Evolutionary conservation across 352 stramenopile species (phyloP).

Genomic region (Globisporangium camurandrum): DNA sequence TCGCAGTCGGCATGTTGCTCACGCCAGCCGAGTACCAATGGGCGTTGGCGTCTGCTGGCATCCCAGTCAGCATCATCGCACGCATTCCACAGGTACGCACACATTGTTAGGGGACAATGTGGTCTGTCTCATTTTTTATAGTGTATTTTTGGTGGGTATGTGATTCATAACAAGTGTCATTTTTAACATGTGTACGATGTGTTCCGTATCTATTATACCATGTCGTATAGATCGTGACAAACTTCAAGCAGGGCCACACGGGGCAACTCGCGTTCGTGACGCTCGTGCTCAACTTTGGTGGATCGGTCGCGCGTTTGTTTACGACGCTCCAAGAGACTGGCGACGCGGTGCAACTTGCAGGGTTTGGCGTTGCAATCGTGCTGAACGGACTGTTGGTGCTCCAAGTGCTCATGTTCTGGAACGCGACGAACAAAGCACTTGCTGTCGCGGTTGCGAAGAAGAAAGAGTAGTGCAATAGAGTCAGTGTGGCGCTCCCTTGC

Average conservation of each 20-base stretch:
- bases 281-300: constrained; percentile 75
- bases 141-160: background rate
- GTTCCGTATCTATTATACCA: background rate
- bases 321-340: constrained; percentile 85
- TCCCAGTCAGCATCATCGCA: constrained; percentile 71
- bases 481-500: constrained; percentile 2
- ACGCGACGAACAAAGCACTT: constrained; percentile 69
- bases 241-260: constrained; percentile 87
- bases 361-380: constrained; percentile 62
- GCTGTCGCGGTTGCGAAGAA: constrained; percentile 61
- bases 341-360: constrained; percentile 58
- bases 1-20: constrained; percentile 46
- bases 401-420: constrained; percentile 79
- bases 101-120: too few species aligned
- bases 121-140: too few species aligned
- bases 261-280: constrained; percentile 85
- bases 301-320: constrained; percentile 77
- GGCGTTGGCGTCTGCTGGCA: constrained; percentile 61
- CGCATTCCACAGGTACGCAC: constrained; percentile 70
- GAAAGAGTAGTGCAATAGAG: constrained; percentile 27
- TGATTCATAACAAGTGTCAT: constrained; percentile 6
- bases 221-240: constrained; percentile 80
- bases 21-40: constrained; percentile 71
- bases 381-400: constrained; percentile 76
- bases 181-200: background rate